Evolutionary conservation across 176 grass and related monocot species (phyloP).

Genomic region (Saccharum officinarum): DNA sequence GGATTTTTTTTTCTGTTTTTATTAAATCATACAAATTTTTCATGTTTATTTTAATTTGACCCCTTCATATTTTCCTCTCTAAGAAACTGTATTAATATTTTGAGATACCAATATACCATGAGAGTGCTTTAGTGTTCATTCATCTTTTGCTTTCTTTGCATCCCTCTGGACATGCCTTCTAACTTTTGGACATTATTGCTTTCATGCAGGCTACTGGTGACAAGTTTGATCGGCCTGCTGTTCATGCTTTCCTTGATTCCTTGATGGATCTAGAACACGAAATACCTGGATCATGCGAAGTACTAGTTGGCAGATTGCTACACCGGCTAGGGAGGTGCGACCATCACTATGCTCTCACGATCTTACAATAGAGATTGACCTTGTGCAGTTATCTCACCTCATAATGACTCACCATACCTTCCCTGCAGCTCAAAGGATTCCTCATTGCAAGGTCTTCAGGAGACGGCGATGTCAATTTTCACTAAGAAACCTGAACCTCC

Average conservation of each 20-base stretch:
- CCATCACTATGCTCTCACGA: not conserved
- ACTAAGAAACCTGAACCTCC: conserved; percentile 51
- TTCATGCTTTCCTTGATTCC: conserved; percentile 64
- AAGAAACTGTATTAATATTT: not conserved
- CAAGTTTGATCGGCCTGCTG: conserved; percentile 56
- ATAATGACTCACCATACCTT: conserved; percentile 19
- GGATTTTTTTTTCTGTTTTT: not conserved
- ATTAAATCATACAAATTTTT: not conserved
- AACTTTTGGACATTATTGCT: conserved; percentile 12
- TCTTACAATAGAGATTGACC: not conserved
- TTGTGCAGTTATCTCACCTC: conserved; percentile 27
- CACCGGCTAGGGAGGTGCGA: conserved; percentile 68
- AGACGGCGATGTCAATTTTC: conserved; percentile 56
- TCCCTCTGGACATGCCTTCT: not conserved
- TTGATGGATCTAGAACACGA: conserved; percentile 87
- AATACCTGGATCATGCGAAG: conserved; percentile 81
- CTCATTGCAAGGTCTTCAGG: conserved; percentile 66
- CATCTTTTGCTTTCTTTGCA: conserved; percentile 2
- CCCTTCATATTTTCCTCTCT: not conserved
- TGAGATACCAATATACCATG: not conserved
- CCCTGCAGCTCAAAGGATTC: conserved; percentile 71
- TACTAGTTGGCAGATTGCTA: conserved; percentile 63
- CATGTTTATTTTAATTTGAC: not conserved
- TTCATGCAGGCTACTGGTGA: conserved; percentile 57
- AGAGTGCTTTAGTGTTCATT: not conserved